Percentiles rank a stretch among this genome's conserved stretches.
Evolutionary conservation across 2,329 filamentous ascomycete genomes (phyloP).

Genomic region (Bisporella sp.): DNA sequence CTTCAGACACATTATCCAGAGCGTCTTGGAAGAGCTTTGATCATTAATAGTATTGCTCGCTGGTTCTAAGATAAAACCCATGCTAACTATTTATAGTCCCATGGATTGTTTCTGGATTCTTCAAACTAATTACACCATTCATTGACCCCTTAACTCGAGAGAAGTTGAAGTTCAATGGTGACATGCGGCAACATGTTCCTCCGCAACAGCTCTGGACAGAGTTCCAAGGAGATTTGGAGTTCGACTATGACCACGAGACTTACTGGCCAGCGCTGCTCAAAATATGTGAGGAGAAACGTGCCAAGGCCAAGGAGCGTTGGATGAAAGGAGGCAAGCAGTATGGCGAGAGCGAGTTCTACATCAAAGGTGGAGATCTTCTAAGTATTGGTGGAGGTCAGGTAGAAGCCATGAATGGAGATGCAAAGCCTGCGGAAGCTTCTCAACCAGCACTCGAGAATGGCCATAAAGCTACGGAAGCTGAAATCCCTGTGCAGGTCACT

Average conservation of each 20-base stretch:
- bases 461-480: too few species aligned
- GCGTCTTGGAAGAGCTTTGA: conserved; percentile 77
- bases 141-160: conserved; percentile 90
- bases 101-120: conserved; percentile 87
- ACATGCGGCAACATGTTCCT: conserved; percentile 76
- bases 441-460: too few species aligned
- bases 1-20: conserved; percentile 96
- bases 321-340: conserved; percentile 69
- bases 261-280: conserved; percentile 87
- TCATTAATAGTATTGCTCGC: conserved; percentile 67
- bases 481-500: too few species aligned
- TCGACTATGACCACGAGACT: conserved; percentile 79
- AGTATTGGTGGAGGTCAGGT: conserved; percentile 14
- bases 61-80: not conserved
- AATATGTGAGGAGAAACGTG: conserved; percentile 59
- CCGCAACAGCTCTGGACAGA: conserved; percentile 74
- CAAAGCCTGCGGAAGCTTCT: too few species aligned
- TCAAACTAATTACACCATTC: conserved; percentile 92
- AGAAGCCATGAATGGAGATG: not conserved
- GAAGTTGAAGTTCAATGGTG: conserved; percentile 97
- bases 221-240: conserved; percentile 70
- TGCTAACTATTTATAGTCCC: conserved; percentile 52
- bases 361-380: conserved; percentile 52
- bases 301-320: conserved; percentile 65
- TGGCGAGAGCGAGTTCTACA: conserved; percentile 80